Conservation (phyloP, 163 green algal species). For the Scenedesmus sp. region DNA sequence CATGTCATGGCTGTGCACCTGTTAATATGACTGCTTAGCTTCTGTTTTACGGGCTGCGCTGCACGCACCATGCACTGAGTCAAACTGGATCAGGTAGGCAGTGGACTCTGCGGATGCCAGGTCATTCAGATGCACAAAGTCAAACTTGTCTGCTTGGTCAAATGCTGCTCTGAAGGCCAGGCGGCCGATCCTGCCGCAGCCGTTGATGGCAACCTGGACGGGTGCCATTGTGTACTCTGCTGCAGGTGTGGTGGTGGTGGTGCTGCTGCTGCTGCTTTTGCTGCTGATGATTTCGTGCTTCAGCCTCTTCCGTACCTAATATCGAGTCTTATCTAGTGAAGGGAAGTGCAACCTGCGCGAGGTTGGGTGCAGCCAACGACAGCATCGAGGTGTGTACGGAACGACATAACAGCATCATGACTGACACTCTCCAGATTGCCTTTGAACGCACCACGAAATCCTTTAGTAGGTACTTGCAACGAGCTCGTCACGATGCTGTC, state of each 20-base stretch:
- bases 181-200: slow-evolving; percentile 68
- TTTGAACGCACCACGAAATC: no score
- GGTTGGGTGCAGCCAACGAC: no score
- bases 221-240: slow-evolving; percentile 47
- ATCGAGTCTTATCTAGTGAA: background rate
- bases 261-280: background rate
- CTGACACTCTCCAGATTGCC: background rate
- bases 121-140: slow-evolving; percentile 90
- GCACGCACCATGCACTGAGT: slow-evolving; percentile 78
- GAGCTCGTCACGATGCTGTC: no score
- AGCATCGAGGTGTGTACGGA: no score
- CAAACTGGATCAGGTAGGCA: slow-evolving; percentile 89
- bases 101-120: slow-evolving; percentile 69
- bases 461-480: no score
- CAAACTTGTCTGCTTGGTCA: slow-evolving; percentile 61
- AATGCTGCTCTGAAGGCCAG: slow-evolving; percentile 69
- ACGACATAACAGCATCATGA: no score
- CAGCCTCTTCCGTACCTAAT: no score
- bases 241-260: background rate
- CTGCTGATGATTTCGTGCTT: background rate
- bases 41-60: background rate
- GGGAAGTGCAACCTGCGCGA: background rate
- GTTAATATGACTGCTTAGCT: background rate
- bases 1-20: no score
- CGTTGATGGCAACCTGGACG: slow-evolving; percentile 75